phyloP scores from a whole-genome alignment of 1,139 yeast species.

The Geotrichum phurueaensis region DNA sequence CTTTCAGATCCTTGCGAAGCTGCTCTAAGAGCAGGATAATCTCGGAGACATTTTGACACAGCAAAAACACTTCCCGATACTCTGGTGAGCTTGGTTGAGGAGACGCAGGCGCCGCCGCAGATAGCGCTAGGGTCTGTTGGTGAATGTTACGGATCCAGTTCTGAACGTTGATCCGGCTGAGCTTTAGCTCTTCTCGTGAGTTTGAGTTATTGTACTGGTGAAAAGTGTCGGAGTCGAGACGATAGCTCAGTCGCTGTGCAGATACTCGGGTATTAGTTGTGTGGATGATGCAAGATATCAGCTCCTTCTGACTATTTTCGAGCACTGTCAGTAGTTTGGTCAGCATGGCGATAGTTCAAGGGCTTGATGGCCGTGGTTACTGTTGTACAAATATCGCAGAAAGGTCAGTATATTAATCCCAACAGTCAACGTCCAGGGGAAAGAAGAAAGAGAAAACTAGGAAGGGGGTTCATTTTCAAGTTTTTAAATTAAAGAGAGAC shows the following conservation, averaged over 20 bases:
- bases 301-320: background rate
- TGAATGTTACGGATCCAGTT: slow-evolving; percentile 5
- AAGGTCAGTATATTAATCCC: background rate
- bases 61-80: background rate
- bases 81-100: background rate
- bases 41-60: background rate
- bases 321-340: background rate
- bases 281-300: slow-evolving; percentile 3
- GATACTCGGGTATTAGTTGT: slow-evolving; percentile 4
- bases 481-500: background rate
- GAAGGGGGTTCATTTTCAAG: background rate
- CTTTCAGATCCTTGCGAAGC: slow-evolving; percentile 6
- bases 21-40: background rate
- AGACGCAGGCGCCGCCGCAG: background rate
- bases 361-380: no score
- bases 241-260: slow-evolving; percentile 7
- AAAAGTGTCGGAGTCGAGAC: slow-evolving; percentile 1
- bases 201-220: slow-evolving; percentile 1
- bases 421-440: background rate
- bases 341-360: background rate
- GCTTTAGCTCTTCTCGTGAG: slow-evolving; percentile 7
- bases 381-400: background rate
- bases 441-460: background rate
- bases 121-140: background rate
- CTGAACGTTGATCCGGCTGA: background rate